Percentiles rank a stretch among this genome's conserved stretches.
phyloP scores from a whole-genome alignment of 2,329 filamentous ascomycete genomes.

The Helicocarpus griseus region DNA sequence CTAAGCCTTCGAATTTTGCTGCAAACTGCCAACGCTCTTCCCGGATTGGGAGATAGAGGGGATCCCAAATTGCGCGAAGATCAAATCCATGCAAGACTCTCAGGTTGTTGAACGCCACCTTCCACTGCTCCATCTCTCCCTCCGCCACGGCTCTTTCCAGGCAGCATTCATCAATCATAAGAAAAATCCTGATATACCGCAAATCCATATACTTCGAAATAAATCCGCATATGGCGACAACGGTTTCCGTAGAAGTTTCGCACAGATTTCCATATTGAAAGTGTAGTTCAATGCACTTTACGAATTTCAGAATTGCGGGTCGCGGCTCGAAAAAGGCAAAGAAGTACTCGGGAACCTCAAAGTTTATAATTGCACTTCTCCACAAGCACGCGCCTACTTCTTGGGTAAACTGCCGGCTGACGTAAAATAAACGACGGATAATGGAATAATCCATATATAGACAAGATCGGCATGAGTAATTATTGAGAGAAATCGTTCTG shows the following conservation, averaged over 20 bases:
- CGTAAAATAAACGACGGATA: background rate
- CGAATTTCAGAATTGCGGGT: background rate
- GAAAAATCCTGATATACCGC: background rate
- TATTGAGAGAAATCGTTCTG: background rate
- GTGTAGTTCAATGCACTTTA: background rate
- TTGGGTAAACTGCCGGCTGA: background rate
- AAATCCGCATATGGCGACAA: background rate
- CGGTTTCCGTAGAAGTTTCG: background rate
- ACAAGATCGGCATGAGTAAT: too few relatives aligned
- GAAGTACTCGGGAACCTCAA: background rate
- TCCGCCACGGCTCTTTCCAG: background rate
- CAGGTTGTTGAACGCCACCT: background rate
- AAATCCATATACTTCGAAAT: background rate
- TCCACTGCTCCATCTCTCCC: background rate
- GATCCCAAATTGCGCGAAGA: background rate
- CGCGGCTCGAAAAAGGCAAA: background rate
- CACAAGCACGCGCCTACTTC: background rate
- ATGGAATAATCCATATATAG: background rate
- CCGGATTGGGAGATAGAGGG: too few relatives aligned
- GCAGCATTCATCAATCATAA: background rate
- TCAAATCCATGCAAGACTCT: background rate
- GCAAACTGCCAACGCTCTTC: too few relatives aligned
- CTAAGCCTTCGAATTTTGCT: background rate
- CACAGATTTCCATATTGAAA: background rate
- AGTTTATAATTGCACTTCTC: background rate